Percentiles rank a stretch among this genome's conserved stretches.
Conservation (phyloP, 192 early-diverging fungal genomes). For the Podila clonocystis region DNA sequence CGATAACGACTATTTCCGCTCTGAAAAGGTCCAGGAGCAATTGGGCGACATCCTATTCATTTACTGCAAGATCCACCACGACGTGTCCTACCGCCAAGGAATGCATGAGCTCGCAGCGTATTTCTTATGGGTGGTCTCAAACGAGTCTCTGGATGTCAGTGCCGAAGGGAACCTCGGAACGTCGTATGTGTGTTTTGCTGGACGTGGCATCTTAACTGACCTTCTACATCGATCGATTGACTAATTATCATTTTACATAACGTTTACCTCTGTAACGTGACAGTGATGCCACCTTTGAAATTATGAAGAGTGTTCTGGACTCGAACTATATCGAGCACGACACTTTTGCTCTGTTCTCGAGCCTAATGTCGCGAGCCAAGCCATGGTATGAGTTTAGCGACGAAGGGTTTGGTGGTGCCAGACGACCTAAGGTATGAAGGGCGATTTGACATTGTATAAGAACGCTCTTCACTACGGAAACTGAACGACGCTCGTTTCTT, state of each 20-base stretch:
- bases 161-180: constrained; percentile 2
- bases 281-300: constrained; percentile 47
- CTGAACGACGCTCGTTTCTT: neutral
- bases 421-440: constrained; percentile 42
- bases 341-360: constrained; percentile 81
- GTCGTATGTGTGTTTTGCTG: constrained; percentile 33
- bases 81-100: constrained; percentile 95
- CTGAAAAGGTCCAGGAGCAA: constrained; percentile 66
- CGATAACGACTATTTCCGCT: constrained; percentile 84
- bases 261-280: neutral
- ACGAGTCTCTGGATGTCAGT: constrained; percentile 65
- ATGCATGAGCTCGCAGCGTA: constrained; percentile 97
- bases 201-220: no score
- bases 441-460: neutral
- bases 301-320: constrained; percentile 69
- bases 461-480: neutral
- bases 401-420: constrained; percentile 41
- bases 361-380: constrained; percentile 82
- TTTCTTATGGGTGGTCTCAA: constrained; percentile 79
- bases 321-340: constrained; percentile 88
- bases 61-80: constrained; percentile 88
- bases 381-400: constrained; percentile 89
- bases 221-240: no score
- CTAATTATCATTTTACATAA: no score
- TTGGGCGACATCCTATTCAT: constrained; percentile 90